Evolutionary conservation across 495 filamentous ascomycete species (phyloP), one percentile per base, ranked within the genome.

Genomic region (Massariosphaeria phaeospora): DNA sequence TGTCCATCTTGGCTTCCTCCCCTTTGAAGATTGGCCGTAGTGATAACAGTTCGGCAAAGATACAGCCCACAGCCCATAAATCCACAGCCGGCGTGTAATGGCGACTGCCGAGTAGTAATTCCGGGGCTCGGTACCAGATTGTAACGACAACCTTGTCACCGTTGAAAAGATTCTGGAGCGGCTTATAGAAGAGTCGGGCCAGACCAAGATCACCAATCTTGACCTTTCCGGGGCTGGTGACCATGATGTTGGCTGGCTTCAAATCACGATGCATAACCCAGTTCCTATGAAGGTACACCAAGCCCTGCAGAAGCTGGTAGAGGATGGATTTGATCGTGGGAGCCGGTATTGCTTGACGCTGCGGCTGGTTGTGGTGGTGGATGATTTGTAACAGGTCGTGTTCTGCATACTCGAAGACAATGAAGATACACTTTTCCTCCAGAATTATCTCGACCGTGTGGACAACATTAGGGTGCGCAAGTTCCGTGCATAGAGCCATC

Each of bases 351-450:
- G 87, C 83, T 59, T 88, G 84, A 39, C 93, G 79, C 11, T 86
- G 82, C 12, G 87, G 86, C 53, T 94, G 88, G 1, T 89, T 91
- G 72, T 99, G 93, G 64, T 96, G 89, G 66, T 99, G 93, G 62
- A 99, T 96, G 57, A 99, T 97, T 70, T 97, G 94, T 7, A 99
- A 77, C 35, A 99, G 75, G 67, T 99, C 93, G 70, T 89, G 93
- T 70, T 99, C 93, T 59, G 91, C 91, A 66, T 96, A 99, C 70
- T 97, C 93, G 65, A 99, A 99, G 17, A 99, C 91, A 88, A 99
- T 99, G 71, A 90, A 97, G 65, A 99, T 99, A 74, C 90, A 96
- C 72, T 96, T 97, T 70, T 95, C 89, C 71, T 99, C 90, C 12
- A 99, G 75, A 65, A 97, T 96, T 63, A 96, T 99, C 69, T 99